Evolutionary conservation across 163 green algal species (phyloP), one percentile per base, ranked within the genome.

Genomic region (Scenedesmus sp.): DNA sequence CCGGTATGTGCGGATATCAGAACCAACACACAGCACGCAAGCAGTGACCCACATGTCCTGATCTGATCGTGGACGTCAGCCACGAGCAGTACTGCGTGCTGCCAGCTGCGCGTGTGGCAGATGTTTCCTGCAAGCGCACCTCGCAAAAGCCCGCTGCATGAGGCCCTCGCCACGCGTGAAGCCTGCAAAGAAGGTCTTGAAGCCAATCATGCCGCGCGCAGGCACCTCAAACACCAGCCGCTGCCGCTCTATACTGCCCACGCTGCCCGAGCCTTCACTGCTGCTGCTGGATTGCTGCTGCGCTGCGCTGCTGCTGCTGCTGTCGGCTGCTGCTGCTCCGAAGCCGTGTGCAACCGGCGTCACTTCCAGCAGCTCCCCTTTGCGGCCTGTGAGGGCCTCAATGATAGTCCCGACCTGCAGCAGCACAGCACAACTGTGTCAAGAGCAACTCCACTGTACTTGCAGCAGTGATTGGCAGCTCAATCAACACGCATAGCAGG

Each of bases 131-230:
- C 52, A 5, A 57, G 16, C 85, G 15, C 82, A 94, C 91, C 89
- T 66, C 8, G 89, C 23, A 89, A 99, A 99, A 23, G 95, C 95
- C 59, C 97, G 94, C 77, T 97, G 93, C 90, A 99, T 94, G 59
- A 99, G 82, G 54, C 97, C 98, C 15, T 97, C 97, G n/a, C 98
- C 98, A 4, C 95, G 93, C 1, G 96, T 99, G 23, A 96, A 81
- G 6, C 94, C 96, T 3, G 93, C 94, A 88, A 99, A 98, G 4
- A 88, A 54, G 15, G 46, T 85, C 60, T 88, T 91, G 86, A 93
- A 93, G 26, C 85, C 85, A 60, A 99, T 96, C 82, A 99, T 96
- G 56, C 97, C 96, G 0, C 97, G 94, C 0, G 95, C 96, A 57
- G 97, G 97, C 13, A 94, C 94, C 54, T 94, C 87, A 92, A 99